phyloP scores from a whole-genome alignment of 805 yeast species.

The Cyberlindnera americana region DNA sequence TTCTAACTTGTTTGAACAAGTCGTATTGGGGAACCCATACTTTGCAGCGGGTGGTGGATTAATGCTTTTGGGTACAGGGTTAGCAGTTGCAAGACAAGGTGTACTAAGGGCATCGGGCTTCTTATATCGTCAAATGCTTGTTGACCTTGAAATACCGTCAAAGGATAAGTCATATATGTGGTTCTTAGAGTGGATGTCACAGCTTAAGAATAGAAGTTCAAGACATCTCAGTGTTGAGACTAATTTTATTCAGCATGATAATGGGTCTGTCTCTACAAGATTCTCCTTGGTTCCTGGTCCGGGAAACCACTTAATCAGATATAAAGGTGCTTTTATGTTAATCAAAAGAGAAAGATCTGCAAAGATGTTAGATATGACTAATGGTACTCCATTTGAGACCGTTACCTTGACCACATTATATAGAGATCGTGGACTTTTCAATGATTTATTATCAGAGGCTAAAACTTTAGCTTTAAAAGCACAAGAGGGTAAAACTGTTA shows the following conservation, averaged over 20 bases:
- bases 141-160: conserved; percentile 89
- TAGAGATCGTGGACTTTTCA: conserved; percentile 69
- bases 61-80: conserved; percentile 88
- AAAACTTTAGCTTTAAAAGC: conserved; percentile 74
- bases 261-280: conserved; percentile 83
- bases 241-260: conserved; percentile 79
- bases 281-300: conserved; percentile 96
- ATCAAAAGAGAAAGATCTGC: conserved; percentile 91
- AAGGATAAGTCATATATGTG: conserved; percentile 91
- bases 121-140: conserved; percentile 76
- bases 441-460: conserved; percentile 76
- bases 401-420: conserved; percentile 90
- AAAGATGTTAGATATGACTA: conserved; percentile 79
- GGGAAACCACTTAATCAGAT: conserved; percentile 84
- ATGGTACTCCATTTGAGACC: conserved; percentile 94
- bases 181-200: conserved; percentile 96
- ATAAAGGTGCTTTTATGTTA: conserved; percentile 83
- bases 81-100: conserved; percentile 75
- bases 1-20: conserved; percentile 43
- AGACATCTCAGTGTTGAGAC: conserved; percentile 92
- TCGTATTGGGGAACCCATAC: conserved; percentile 77
- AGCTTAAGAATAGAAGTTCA: conserved; percentile 66
- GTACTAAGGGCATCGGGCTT: conserved; percentile 59
- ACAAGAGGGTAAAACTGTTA: conserved; percentile 90
- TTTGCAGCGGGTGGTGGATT: conserved; percentile 98